Percentiles rank a stretch among this genome's conserved stretches.
Conservation (phyloP, 495 filamentous ascomycete species). For the Xylaria intraflava region DNA sequence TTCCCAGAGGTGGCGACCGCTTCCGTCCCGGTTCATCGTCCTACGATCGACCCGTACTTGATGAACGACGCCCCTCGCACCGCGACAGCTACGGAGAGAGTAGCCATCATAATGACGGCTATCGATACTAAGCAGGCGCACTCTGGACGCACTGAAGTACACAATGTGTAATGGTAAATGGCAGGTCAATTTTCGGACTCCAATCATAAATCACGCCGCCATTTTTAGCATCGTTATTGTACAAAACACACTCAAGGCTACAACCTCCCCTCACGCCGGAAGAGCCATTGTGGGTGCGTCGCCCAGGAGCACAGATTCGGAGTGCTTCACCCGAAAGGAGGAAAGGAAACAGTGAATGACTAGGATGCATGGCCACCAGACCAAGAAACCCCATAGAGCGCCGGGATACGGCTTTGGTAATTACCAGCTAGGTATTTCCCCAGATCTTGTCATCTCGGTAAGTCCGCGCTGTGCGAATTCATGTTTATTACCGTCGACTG, state of each 20-base stretch:
- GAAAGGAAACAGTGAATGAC: not conserved
- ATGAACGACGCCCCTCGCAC: conserved; percentile 2
- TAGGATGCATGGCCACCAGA: not conserved
- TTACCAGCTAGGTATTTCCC: too few relatives aligned
- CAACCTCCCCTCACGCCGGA: not conserved
- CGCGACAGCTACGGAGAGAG: conserved; percentile 4
- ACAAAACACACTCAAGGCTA: not conserved
- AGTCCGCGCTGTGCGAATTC: too few relatives aligned
- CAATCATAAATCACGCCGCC: not conserved
- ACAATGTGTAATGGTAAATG: not conserved
- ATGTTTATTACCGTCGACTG: too few relatives aligned
- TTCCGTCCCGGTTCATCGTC: conserved; percentile 19
- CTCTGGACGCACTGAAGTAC: not conserved
- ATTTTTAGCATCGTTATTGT: not conserved
- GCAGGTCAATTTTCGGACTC: not conserved
- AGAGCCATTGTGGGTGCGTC: not conserved
- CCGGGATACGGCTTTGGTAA: not conserved
- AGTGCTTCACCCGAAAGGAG: not conserved
- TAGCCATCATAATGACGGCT: not conserved
- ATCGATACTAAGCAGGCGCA: conserved; percentile 2
- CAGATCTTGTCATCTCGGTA: too few relatives aligned
- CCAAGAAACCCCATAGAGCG: not conserved
- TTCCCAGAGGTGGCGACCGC: conserved; percentile 25
- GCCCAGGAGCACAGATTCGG: not conserved
- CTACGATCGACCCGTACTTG: conserved; percentile 10